phyloP scores from a whole-genome alignment of 495 filamentous ascomycete species.

The Xylaria grammica region DNA sequence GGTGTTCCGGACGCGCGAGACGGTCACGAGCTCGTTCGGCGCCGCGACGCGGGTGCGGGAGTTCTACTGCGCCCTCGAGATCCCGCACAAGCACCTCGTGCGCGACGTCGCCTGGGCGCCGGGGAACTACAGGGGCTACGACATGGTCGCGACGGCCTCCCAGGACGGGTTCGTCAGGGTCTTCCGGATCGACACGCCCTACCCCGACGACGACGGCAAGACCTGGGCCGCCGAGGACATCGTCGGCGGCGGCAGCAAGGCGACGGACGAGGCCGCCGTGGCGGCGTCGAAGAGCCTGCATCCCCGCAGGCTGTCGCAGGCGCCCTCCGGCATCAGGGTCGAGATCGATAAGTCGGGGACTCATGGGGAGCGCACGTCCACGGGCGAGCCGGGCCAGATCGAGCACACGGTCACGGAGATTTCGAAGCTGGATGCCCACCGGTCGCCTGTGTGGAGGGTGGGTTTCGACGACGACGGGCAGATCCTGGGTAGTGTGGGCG shows the following conservation, averaged over 20 bases:
- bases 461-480: constrained; percentile 66
- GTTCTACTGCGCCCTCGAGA: constrained; percentile 80
- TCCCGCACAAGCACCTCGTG: constrained; percentile 79
- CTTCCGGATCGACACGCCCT: constrained; percentile 74
- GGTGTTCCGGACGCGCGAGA: constrained; percentile 75
- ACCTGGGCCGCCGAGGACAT: constrained; percentile 40
- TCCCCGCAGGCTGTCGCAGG: constrained; percentile 32
- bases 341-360: constrained; percentile 60
- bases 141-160: constrained; percentile 88
- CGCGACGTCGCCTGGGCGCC: constrained; percentile 92
- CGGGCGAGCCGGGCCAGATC: constrained; percentile 50
- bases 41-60: constrained; percentile 57
- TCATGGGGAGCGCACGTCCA: constrained; percentile 38
- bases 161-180: constrained; percentile 89
- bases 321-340: constrained; percentile 61
- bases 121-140: constrained; percentile 82
- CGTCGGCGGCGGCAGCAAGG: constrained; percentile 24
- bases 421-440: constrained; percentile 58
- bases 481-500: constrained; percentile 62
- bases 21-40: constrained; percentile 56
- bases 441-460: constrained; percentile 64
- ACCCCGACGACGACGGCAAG: constrained; percentile 35
- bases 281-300: constrained; percentile 23
- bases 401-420: constrained; percentile 53
- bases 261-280: constrained; percentile 29